Percentiles rank a stretch among this genome's conserved stretches.
Evolutionary conservation across 805 yeast genomes (phyloP).

Genomic region (Millerozyma acaciae): DNA sequence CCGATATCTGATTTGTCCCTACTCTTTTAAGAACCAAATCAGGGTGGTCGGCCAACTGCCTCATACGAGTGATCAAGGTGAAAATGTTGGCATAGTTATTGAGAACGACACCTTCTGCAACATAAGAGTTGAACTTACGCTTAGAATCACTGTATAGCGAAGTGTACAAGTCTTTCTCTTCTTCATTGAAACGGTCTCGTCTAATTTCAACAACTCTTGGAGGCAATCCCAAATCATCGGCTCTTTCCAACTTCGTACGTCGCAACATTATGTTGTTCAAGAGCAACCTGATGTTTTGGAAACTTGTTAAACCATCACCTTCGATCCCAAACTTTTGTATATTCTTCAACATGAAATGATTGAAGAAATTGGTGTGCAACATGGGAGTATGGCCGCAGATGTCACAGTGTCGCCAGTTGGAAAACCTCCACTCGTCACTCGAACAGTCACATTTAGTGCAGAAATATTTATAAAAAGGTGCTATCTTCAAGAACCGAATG

Average conservation of each 20-base stretch:
- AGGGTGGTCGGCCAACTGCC: slow-evolving; percentile 98
- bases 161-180: slow-evolving; percentile 88
- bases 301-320: slow-evolving; percentile 77
- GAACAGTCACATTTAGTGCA: slow-evolving; percentile 92
- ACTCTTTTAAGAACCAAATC: slow-evolving; percentile 82
- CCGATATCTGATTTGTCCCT: slow-evolving; percentile 33
- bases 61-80: slow-evolving; percentile 93
- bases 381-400: slow-evolving; percentile 87
- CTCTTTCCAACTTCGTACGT: slow-evolving; percentile 92
- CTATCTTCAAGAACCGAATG: slow-evolving; percentile 75
- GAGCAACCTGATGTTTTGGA: slow-evolving; percentile 69
- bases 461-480: slow-evolving; percentile 84
- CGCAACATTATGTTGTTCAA: slow-evolving; percentile 83
- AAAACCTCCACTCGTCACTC: slow-evolving; percentile 79
- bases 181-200: slow-evolving; percentile 84
- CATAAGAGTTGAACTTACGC: slow-evolving; percentile 86
- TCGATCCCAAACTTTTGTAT: slow-evolving; percentile 81
- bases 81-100: slow-evolving; percentile 97
- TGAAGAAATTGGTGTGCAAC: slow-evolving; percentile 93
- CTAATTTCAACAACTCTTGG: slow-evolving; percentile 92
- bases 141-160: slow-evolving; percentile 83
- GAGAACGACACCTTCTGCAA: slow-evolving; percentile 92
- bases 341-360: slow-evolving; percentile 91
- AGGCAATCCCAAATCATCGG: slow-evolving; percentile 96
- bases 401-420: slow-evolving; percentile 81